Evolutionary conservation across 441 rosid genomes (phyloP).

Genomic region (Euphorbia celastroides): DNA sequence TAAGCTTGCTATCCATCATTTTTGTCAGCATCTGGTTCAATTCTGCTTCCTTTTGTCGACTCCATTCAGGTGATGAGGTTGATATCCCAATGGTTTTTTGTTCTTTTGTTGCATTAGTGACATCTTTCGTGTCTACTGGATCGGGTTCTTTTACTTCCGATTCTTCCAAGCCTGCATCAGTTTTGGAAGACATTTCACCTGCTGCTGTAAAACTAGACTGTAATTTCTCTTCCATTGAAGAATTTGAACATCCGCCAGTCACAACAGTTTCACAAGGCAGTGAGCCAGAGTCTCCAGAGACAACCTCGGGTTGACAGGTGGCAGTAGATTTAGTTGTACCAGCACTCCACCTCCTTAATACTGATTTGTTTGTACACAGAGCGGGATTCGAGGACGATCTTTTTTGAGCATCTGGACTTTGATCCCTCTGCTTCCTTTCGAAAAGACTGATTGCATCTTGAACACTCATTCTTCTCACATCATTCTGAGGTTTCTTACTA

Average conservation of each 20-base stretch:
- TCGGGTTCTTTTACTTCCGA: slow-evolving; percentile 23
- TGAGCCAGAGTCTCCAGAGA: slow-evolving; percentile 26
- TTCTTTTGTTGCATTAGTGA: slow-evolving; percentile 17
- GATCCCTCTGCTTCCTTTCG: slow-evolving; percentile 56
- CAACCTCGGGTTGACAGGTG: slow-evolving; percentile 28
- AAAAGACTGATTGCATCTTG: slow-evolving; percentile 64
- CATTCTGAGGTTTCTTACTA: slow-evolving; percentile 35
- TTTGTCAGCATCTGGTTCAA: slow-evolving; percentile 47
- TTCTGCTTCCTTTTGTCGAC: slow-evolving; percentile 45
- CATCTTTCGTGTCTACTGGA: slow-evolving; percentile 23
- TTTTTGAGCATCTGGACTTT: slow-evolving; percentile 24
- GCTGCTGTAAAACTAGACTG: slow-evolving; percentile 26
- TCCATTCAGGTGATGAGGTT: slow-evolving; percentile 42
- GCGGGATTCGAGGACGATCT: slow-evolving; percentile 30
- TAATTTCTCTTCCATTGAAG: slow-evolving; percentile 23
- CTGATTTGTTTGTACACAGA: slow-evolving; percentile 38
- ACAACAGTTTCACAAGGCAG: slow-evolving; percentile 22
- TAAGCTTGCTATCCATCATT: slow-evolving; percentile 36
- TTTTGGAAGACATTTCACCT: slow-evolving; percentile 21
- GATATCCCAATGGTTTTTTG: slow-evolving; percentile 28
- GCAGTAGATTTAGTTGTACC: slow-evolving; percentile 40
- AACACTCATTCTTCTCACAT: slow-evolving; percentile 46
- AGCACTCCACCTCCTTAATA: slow-evolving; percentile 70
- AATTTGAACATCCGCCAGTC: slow-evolving; percentile 22
- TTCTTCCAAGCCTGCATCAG: slow-evolving; percentile 25